Evolutionary conservation across 768 basidiomycete species (phyloP).

Genomic region (Suillus alpinus): DNA sequence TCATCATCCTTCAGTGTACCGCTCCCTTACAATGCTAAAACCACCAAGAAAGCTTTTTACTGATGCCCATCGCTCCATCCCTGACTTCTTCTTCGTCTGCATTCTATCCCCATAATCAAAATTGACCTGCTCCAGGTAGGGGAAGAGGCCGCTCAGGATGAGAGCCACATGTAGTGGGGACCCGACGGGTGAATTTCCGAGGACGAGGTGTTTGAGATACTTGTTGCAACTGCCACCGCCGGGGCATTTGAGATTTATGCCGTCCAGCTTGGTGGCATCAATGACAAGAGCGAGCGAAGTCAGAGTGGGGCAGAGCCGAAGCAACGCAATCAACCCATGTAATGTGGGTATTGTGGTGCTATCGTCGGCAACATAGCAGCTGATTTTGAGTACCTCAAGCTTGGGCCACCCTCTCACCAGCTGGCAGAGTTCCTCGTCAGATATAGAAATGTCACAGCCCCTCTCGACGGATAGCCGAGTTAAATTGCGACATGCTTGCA

Average conservation of each 20-base stretch:
- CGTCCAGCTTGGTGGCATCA: constrained; percentile 8
- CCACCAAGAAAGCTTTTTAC: not conserved
- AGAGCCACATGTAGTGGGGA: constrained; percentile 10
- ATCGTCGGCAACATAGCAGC: constrained; percentile 14
- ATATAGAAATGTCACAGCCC: constrained; percentile 15
- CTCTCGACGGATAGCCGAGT: constrained; percentile 13
- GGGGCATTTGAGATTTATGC: not conserved
- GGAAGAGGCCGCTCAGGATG: constrained; percentile 14
- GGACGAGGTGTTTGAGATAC: constrained; percentile 6
- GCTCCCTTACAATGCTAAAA: not conserved
- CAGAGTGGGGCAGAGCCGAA: constrained; percentile 13
- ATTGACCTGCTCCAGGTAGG: constrained; percentile 19
- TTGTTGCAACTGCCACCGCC: not conserved
- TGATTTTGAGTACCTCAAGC: constrained; percentile 18
- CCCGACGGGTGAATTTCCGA: constrained; percentile 21
- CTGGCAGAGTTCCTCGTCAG: constrained; percentile 15
- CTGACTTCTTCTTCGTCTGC: constrained; percentile 4
- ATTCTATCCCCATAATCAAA: constrained; percentile 16
- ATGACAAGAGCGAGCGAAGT: constrained; percentile 22
- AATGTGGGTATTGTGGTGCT: constrained; percentile 18
- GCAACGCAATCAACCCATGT: constrained; percentile 13
- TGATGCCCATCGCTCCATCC: not conserved
- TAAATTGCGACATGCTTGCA: not conserved
- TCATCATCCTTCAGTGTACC: not conserved
- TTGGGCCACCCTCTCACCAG: constrained; percentile 20